Conservation (phyloP, 83 land plant species). For the Thuja plicata region DNA sequence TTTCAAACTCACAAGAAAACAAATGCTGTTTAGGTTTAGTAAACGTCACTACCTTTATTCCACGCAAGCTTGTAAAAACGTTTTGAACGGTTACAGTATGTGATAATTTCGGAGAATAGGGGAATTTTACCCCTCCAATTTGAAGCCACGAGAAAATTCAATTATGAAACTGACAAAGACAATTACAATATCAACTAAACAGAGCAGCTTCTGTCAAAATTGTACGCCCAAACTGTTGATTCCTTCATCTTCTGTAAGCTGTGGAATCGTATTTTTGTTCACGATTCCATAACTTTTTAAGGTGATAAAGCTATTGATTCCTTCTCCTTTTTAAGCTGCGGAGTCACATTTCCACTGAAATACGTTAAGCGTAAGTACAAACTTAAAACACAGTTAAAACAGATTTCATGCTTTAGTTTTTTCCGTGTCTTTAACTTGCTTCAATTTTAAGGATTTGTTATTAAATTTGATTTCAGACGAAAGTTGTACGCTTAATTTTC, state of each 20-base stretch:
- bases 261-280: not conserved
- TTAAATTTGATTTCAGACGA: not conserved
- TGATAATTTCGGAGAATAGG: not conserved
- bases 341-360: not conserved
- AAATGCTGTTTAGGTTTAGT: no score
- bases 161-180: not conserved
- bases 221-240: not conserved
- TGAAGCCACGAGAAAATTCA: not conserved
- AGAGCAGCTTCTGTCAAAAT: not conserved
- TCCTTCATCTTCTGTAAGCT: not conserved
- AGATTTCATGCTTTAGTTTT: not conserved
- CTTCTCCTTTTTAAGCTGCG: not conserved
- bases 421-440: not conserved
- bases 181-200: not conserved
- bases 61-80: not conserved
- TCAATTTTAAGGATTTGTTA: not conserved
- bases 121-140: not conserved
- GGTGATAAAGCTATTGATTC: not conserved
- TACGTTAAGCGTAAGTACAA: not conserved
- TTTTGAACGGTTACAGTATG: not conserved
- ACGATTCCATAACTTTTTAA: no score
- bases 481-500: not conserved
- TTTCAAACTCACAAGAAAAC: no score
- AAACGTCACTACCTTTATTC: no score
- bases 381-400: not conserved